Base-by-base conservation (phyloP, 2,329 filamentous ascomycete genomes). In the Aspergillus sp. region DNA sequence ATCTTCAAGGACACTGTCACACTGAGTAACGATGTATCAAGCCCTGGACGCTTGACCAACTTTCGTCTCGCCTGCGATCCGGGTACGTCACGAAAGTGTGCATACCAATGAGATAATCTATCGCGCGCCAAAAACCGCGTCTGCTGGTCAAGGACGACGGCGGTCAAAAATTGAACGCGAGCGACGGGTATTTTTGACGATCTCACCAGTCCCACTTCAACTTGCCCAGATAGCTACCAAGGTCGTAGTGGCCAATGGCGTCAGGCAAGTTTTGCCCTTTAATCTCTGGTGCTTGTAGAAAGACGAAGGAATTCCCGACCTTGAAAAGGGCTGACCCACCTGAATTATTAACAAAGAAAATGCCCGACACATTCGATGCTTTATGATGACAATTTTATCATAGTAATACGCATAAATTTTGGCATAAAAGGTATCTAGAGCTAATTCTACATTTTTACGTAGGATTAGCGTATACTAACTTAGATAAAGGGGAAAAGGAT, bases 201-300 rank as follows among this genome's bases (percentile, higher is more conserved):
- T 47, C 45, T 18, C 45, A 18, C 31, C 45, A 18, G 45, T 47
- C n/a, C 45, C 11, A 47, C 45, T 47, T 56, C 11, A 54, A 56
- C 36, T 59, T 61, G 3, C 59, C 59, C 49, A 55, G 57, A 22
- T 26, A 59, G 12, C 39, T 39, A 9, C 59, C 49, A 18, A 58
- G 52, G 14, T 51, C 53, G 24, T 59, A 50, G 56, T 47, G 45
- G 9, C 2, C 20, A 12, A 32, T 32, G 31, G 31, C 31, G 31
- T 32, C 31, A 5, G 31, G 31, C 31, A 32, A 32, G 7, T 32
- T 32, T n/a, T n/a, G n/a, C n/a, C n/a, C n/a, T n/a, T n/a, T n/a
- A n/a, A n/a, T n/a, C n/a, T n/a, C n/a, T 47, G 45, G 45, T 47
- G 45, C 45, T 47, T 47, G 45, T 47, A 47, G 45, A 47, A 47